Base-by-base conservation (phyloP, 1,284 basidiomycete genomes). In the Malassezia japonica region DNA sequence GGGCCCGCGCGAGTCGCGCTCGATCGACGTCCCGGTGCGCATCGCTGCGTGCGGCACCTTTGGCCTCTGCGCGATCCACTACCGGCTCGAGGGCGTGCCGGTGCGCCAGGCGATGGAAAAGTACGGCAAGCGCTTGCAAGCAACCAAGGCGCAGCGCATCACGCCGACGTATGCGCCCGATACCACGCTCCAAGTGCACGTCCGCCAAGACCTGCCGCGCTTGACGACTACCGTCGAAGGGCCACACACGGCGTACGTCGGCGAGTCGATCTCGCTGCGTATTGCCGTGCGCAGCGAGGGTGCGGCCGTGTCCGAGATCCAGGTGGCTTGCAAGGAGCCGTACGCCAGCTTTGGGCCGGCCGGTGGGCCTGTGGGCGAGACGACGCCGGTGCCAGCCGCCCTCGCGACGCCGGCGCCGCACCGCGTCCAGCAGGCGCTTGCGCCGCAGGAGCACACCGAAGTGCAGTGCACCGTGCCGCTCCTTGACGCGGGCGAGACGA, bases 161-260 rank as follows among this genome's bases (percentile, higher is more conserved):
- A 60, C 56, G 3, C 68, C 73, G 2, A 73, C 66, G 6, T 78
- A 79, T 58, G 76, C 72, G 0, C 55, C 62, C 16, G 77, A 78
- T 55, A 56, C 59, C 6, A 69, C 66, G 4, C 59, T 79, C 36
- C 60, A 54, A 1, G 64, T 78, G 6, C 50, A 55, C 1, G 67
- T 78, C 9, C 62, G 67, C 2, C 51, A 62, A 5, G 53, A 64
- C 0, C 50, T 67, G 39, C 76, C 78, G 21, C 51, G 60, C 1
- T 44, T 78, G 0, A 40, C 37, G 2, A 59, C 70, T 4, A 53
- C 64, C 29, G 42, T 71, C 24, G 33, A 55, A 4, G 35, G 24
- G 3, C 46, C 46, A 7, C 2, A 31, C 2, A 15, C 5, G 2
- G 42, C 37, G 6, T 32, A 56, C 2, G 49, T 46, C 1, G 62